Conservation (phyloP, 805 yeast genomes). For the Naumovozyma baii region DNA sequence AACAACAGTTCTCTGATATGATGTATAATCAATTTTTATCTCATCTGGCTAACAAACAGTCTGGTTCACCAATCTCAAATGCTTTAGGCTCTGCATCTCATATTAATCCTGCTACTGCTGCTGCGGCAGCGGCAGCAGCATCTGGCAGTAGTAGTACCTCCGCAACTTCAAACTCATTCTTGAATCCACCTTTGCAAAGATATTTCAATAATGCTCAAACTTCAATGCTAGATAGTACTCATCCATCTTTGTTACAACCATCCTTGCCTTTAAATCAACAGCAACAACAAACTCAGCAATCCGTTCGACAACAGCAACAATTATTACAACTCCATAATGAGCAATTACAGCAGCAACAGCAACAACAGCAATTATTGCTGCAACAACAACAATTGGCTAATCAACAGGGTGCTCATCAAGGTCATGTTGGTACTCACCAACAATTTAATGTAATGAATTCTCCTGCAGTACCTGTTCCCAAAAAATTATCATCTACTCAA, state of each 20-base stretch:
- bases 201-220: constrained; percentile 20
- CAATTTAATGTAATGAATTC: constrained; percentile 6
- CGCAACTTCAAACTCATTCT: constrained; percentile 5
- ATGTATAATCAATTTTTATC: constrained; percentile 29
- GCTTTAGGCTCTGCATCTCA: constrained; percentile 13
- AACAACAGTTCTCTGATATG: constrained; percentile 26
- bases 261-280: constrained; percentile 5
- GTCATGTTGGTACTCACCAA: background rate
- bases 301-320: constrained; percentile 4
- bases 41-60: constrained; percentile 27
- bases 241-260: constrained; percentile 12
- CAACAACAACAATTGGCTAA: constrained; percentile 9
- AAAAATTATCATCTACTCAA: constrained; percentile 29
- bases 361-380: background rate
- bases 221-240: constrained; percentile 16
- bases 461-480: constrained; percentile 13
- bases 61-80: constrained; percentile 3
- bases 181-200: constrained; percentile 22
- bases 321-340: constrained; percentile 4
- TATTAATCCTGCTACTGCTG: constrained; percentile 16
- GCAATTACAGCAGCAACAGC: constrained; percentile 2
- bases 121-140: constrained; percentile 11
- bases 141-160: constrained; percentile 2
- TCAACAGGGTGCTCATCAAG: constrained; percentile 10
- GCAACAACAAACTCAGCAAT: constrained; percentile 5